Evolutionary conservation across 73 alveolate genomes (phyloP), one percentile per base, ranked within the genome.

Genomic region (Paramecium tetraurelia): DNA sequence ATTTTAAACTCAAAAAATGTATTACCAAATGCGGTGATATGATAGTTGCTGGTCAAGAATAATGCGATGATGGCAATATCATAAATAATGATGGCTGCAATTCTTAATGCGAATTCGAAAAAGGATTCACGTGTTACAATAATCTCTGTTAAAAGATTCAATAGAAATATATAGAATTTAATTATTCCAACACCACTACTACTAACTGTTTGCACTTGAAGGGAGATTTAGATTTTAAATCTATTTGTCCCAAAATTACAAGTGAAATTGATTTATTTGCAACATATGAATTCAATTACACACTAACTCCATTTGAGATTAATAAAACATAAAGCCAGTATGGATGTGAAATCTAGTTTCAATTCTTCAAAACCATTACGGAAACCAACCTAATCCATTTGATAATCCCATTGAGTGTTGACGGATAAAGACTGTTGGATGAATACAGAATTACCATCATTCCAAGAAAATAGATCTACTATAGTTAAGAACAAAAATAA

Each of bases 1-100:
- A 38, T 27, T 71, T 85, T 10, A 41, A 85, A 14, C 35, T 40
- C 1, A 58, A 92, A 16, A 94, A 86, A 71, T 71, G 86, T 71
- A 27, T 33, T 12, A 71, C 86, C 7, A 71, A 71, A 71, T 71
- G 86, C 33, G 86, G 86, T 21, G 86, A 71, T 33, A 3, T 11
- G 4, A 27, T 71, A 9, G n/a, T 24, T 12, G 86, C 86, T 27
- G 86, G 21, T 18, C 31, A 27, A 21, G 86, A 71, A 24, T 27
- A 71, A 35, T 71, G 86, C 33, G 86, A 71, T 31, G 86, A 71
- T 71, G 86, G 86, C 8, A 71, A 71, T 71, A 31, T 3, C 0
- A 31, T 33, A 7, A 31, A 27, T 27, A 18, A 18, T 27, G 86
- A 71, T 35, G 86, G 86, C 29, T 71, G 86, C 20, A 71, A 71